These are phyloP conservation scores for Nematodospora valgi DNA, from an alignment of 805 yeast genomes.

Conservation along the genomic window DNA sequence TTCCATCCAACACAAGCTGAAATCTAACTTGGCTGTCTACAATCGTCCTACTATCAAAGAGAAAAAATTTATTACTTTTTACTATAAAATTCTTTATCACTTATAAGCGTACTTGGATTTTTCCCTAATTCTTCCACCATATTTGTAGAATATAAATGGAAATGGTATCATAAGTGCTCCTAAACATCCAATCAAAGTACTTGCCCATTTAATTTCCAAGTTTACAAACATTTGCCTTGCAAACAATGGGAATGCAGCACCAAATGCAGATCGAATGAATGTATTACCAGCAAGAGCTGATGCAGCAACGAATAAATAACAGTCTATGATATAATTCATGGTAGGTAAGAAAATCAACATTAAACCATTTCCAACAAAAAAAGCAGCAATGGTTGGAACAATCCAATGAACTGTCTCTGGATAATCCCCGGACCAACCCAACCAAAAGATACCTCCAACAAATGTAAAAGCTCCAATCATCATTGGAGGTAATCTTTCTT, in stretches of 20 bases:
- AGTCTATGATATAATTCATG: constrained; percentile 58
- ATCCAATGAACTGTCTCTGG: constrained; percentile 75
- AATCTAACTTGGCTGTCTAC: no score
- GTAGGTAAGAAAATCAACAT: constrained; percentile 57
- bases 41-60: no score
- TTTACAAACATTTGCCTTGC: constrained; percentile 49
- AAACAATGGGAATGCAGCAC: constrained; percentile 60
- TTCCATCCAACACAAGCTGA: no score
- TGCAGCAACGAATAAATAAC: constrained; percentile 56
- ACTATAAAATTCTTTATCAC: neutral
- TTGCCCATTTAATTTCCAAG: constrained; percentile 53
- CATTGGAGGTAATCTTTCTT: constrained; percentile 77
- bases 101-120: constrained; percentile 23
- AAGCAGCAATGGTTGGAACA: constrained; percentile 49
- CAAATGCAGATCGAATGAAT: constrained; percentile 55
- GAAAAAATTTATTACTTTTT: neutral
- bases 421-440: constrained; percentile 84
- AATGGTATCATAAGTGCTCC: constrained; percentile 52
- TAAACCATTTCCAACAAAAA: constrained; percentile 42
- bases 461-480: constrained; percentile 67
- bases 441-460: constrained; percentile 80
- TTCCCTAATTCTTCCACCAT: constrained; percentile 38
- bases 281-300: constrained; percentile 66
- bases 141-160: constrained; percentile 51
- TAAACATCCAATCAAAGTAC: constrained; percentile 50